Evolutionary conservation across 306 rosid genomes (phyloP), one percentile per base, ranked within the genome.

Genomic region (Medicago arabica): DNA sequence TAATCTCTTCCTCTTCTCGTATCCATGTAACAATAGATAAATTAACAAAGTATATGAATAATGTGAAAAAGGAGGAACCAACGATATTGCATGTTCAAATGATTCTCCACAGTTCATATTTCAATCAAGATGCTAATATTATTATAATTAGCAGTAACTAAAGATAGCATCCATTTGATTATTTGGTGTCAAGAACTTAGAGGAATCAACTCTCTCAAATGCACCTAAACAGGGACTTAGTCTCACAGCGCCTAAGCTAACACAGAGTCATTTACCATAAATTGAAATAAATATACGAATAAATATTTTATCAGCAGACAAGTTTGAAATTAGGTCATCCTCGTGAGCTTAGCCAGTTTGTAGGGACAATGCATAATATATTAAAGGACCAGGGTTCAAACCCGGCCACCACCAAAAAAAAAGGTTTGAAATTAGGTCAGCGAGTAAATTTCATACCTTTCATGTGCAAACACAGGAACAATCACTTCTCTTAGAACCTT

Each of bases 401-500:
- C n/a, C n/a, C n/a, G n/a, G n/a, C n/a, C n/a, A n/a, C n/a, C n/a
- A n/a, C n/a, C n/a, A n/a, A n/a, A n/a, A n/a, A n/a, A n/a, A n/a
- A n/a, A n/a, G n/a, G 47, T 55, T 50, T 72, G 63, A 39, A 54
- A 36, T 28, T 40, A 38, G 57, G 19, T 41, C 43, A 72, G 34
- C 66, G 11, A 34, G 12, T 61, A 36, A 36, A 44, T 65, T 69
- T 64, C 31, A 15, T 64, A 23, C 60, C 40, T 5, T 54, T 43
- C 64, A 39, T 57, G 74, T 46, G 55, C 78, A 62, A 76, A 79
- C 43, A 73, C 77, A 9, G 81, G 81, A 73, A 82, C 79, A 65
- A 78, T 59, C 46, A 93, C 91, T 81, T 89, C 95, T 82, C 95
- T 87, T 73, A 93, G 75, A 83, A 89, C 79, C 86, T 82, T 80